These are phyloP conservation scores for Crithidia mellificae DNA, from an alignment of 208 protist genomes.

Conservation along the genomic window DNA sequence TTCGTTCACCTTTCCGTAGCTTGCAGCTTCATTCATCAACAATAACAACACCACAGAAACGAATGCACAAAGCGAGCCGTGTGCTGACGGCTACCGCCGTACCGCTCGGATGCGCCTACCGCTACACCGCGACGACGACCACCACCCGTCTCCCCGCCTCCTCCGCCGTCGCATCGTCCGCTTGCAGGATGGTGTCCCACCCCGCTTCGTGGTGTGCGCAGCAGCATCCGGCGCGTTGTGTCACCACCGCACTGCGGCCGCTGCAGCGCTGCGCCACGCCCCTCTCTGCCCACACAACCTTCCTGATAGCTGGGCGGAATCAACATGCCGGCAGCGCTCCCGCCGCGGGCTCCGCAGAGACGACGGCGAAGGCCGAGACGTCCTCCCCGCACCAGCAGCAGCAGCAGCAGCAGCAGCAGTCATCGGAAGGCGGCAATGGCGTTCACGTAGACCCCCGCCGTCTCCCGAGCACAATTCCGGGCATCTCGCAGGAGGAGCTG, in stretches of 20 bases:
- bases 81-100: conserved; percentile 8
- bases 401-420: background rate
- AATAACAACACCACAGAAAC: too few species aligned
- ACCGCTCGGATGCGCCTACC: conserved; percentile 3
- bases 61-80: conserved; percentile 10
- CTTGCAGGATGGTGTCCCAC: background rate
- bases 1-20: too few species aligned
- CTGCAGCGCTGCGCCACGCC: background rate
- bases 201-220: background rate
- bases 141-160: background rate
- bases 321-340: background rate
- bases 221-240: background rate
- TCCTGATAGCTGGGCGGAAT: background rate
- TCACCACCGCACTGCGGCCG: background rate
- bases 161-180: background rate
- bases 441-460: conserved; percentile 47
- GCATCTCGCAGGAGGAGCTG: conserved; percentile 71
- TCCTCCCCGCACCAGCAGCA: background rate
- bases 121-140: background rate
- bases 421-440: background rate
- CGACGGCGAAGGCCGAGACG: background rate
- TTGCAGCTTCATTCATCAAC: too few species aligned
- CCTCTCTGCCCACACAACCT: background rate
- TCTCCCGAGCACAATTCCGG: conserved; percentile 74
- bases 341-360: background rate